These are phyloP conservation scores for Aschersonia sp. DNA, from an alignment of 2,329 filamentous ascomycete species.

Conservation along the genomic window DNA sequence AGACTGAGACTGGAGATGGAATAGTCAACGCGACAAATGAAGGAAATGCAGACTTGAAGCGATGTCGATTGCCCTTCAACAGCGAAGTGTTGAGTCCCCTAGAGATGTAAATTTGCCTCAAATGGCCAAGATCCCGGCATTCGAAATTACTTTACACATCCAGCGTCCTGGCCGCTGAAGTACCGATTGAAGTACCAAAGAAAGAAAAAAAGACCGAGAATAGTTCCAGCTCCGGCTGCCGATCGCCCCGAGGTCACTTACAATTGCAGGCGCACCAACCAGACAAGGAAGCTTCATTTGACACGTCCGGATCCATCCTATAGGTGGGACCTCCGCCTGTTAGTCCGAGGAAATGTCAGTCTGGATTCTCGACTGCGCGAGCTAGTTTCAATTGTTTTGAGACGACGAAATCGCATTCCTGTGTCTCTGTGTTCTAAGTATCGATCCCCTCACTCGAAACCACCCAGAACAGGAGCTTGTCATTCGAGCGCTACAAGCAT, in stretches of 20 bases:
- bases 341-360: neutral
- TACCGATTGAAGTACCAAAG: neutral
- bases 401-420: neutral
- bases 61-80: no score
- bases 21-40: no score
- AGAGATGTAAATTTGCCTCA: no score
- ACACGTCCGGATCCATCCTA: neutral
- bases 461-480: no score
- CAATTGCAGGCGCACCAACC: neutral
- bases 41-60: no score
- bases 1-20: no score
- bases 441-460: no score
- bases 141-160: no score
- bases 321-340: neutral
- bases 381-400: neutral
- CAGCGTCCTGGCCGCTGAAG: no score
- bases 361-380: neutral
- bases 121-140: no score
- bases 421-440: neutral
- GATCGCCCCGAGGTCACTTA: slow-evolving; percentile 1
- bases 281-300: neutral
- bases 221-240: neutral
- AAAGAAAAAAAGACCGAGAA: neutral
- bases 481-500: neutral
- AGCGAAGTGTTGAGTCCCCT: no score